Percentiles rank a stretch among this genome's conserved stretches.
phyloP scores from a whole-genome alignment of 441 rosid genomes.

The Erodium texanum region DNA sequence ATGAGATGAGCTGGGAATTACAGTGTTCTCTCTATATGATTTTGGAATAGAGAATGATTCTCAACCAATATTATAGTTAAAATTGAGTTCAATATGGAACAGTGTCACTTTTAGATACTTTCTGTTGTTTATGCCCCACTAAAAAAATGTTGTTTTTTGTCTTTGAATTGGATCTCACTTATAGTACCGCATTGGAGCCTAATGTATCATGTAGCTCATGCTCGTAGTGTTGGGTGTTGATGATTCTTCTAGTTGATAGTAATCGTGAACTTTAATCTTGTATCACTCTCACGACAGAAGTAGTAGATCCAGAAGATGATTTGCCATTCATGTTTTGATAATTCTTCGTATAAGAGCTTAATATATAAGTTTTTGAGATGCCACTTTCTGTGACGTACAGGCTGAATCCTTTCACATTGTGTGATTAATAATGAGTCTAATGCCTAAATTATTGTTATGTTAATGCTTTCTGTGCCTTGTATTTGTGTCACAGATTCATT shows the following conservation, averaged over 20 bases:
- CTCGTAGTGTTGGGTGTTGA: background rate
- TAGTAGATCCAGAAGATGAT: too few relatives aligned
- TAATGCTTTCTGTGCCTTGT: background rate
- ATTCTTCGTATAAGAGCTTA: too few relatives aligned
- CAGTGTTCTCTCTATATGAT: background rate
- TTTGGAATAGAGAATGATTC: background rate
- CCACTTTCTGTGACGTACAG: background rate
- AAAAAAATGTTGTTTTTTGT: background rate
- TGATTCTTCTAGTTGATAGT: background rate
- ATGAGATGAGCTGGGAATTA: background rate
- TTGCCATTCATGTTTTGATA: too few relatives aligned
- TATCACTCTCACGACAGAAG: background rate
- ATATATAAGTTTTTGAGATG: too few relatives aligned
- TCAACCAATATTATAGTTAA: background rate
- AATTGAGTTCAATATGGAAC: background rate
- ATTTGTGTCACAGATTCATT: background rate
- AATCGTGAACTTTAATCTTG: too few relatives aligned
- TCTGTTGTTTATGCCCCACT: background rate
- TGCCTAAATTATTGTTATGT: background rate
- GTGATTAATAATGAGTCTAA: background rate
- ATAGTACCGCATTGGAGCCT: background rate
- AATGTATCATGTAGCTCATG: background rate
- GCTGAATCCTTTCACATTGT: background rate
- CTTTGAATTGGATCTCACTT: background rate
- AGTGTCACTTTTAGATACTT: background rate